A percentile compares a stretch with the other conserved stretches of the same genome.
phyloP scores from a whole-genome alignment of 495 filamentous ascomycete species.

The Xylaria grammica region DNA sequence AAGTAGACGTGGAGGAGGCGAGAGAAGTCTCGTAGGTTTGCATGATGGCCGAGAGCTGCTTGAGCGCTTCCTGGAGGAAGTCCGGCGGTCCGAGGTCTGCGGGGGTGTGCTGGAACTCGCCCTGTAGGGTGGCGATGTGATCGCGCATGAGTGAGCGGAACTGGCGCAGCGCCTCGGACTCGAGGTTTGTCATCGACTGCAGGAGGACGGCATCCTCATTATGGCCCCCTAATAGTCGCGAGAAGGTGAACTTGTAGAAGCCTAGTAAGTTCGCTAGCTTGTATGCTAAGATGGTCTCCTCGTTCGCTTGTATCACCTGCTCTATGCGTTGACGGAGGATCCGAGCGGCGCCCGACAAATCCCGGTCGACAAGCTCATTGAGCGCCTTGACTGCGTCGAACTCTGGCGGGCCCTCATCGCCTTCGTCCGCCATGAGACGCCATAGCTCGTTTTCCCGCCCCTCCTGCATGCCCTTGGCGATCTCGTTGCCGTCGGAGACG shows the following conservation, averaged over 20 bases:
- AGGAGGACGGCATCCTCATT: constrained; percentile 66
- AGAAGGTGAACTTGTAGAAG: constrained; percentile 88
- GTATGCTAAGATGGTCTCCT: constrained; percentile 87
- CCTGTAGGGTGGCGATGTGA: constrained; percentile 72
- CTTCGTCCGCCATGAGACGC: constrained; percentile 65
- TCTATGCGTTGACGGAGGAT: constrained; percentile 83
- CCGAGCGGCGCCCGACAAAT: constrained; percentile 77
- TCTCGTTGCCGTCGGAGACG: constrained; percentile 88
- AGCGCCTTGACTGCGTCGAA: constrained; percentile 87
- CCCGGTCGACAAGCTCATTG: constrained; percentile 85
- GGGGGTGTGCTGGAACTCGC: constrained; percentile 68
- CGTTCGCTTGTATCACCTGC: constrained; percentile 89
- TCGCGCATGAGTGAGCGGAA: constrained; percentile 82
- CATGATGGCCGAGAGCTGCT: constrained; percentile 73
- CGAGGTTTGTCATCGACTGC: constrained; percentile 67
- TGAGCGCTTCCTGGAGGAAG: constrained; percentile 82
- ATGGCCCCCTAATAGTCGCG: constrained; percentile 67
- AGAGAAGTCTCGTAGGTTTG: constrained; percentile 85
- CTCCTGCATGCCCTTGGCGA: constrained; percentile 82
- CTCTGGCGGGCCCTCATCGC: constrained; percentile 44
- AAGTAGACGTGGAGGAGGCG: constrained; percentile 41
- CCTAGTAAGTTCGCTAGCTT: constrained; percentile 84
- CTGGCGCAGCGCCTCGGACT: constrained; percentile 79
- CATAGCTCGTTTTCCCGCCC: constrained; percentile 88
- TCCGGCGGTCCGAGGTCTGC: constrained; percentile 78